Base-by-base conservation (phyloP, 2,329 filamentous ascomycete genomes). In the Diplodia mutila region DNA sequence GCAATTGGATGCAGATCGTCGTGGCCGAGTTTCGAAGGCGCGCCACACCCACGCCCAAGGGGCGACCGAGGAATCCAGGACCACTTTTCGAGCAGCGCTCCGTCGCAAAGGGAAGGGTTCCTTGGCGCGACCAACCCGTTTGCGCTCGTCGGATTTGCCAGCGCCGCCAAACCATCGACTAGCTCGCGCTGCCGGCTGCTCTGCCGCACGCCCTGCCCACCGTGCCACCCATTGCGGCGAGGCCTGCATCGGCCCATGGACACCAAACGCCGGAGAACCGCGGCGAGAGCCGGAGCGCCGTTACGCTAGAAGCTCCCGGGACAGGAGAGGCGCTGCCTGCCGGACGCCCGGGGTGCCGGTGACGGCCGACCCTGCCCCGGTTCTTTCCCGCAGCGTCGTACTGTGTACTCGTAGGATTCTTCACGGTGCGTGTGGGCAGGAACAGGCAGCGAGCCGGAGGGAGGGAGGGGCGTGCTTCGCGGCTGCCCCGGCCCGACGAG, bases 31-130 rank as follows among this genome's bases (percentile, higher is more conserved):
- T 49, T 27, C 37, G 23, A 42, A 61, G 39, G 46, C 55, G 39
- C 57, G 57, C 57, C 39, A 42, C 57, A 61, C 46, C 57, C 57
- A 61, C 27, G 39, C 7, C 57, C 57, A 9, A 61, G 57, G 57
- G 57, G 57, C 55, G 55, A 6, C 25, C 25, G 25, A 39, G 12
- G 32, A 7, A 8, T 21, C 52, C 29, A 18, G 18, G 57, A 27
- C 57, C 57, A 27, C 27, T 9, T 9, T 3, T 18, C 16, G 57
- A 61, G 25, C 57, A 25, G 39, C 39, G 57, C 57, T 49, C 46
- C 16, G 21, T 21, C 18, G 34, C 39, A 61, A 46, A 4, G 16
- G 55, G 55, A 59, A 59, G 37, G 37, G 39, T 49, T 9, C 25
- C 42, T 61, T 61, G 57, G 39, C 46, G 39, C 25, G 39, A 18